Percentiles rank a stretch among this genome's conserved stretches.
phyloP scores from a whole-genome alignment of 208 protist species.

The Crithidia fasciculata region DNA sequence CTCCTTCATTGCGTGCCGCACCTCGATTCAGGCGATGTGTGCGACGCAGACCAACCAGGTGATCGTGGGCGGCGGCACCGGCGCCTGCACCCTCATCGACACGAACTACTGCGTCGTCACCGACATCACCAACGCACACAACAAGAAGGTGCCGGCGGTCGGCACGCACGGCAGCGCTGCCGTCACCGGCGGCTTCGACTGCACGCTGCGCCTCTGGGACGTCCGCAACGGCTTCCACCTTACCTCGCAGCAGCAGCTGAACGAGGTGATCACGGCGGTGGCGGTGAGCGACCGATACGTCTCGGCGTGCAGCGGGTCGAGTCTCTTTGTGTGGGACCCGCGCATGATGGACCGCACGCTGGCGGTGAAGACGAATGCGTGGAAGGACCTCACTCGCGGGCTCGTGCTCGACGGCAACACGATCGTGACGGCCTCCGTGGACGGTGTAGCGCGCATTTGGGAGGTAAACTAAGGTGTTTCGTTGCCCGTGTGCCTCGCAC shows the following conservation, averaged over 20 bases:
- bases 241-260: conserved; percentile 56
- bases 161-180: conserved; percentile 63
- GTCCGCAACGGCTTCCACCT: conserved; percentile 71
- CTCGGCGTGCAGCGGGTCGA: conserved; percentile 79
- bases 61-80: conserved; percentile 86
- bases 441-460: conserved; percentile 86
- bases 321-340: conserved; percentile 84
- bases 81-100: conserved; percentile 81
- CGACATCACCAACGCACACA: conserved; percentile 76
- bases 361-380: conserved; percentile 73
- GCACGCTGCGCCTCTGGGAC: conserved; percentile 83
- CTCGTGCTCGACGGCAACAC: conserved; percentile 79
- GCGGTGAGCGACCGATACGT: conserved; percentile 71
- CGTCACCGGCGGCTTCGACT: conserved; percentile 86
- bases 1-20: conserved; percentile 83
- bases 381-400: conserved; percentile 86
- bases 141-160: conserved; percentile 87
- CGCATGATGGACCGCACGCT: conserved; percentile 64
- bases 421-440: conserved; percentile 86
- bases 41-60: conserved; percentile 67
- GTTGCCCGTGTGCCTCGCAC: not conserved
- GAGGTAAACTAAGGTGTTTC: conserved; percentile 46
- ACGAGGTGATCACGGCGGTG: conserved; percentile 83
- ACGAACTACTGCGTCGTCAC: conserved; percentile 61
- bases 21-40: conserved; percentile 88